These are phyloP conservation scores for Davidsoniella virescens DNA, from an alignment of 2,329 filamentous ascomycete species.

Conservation along the genomic window DNA sequence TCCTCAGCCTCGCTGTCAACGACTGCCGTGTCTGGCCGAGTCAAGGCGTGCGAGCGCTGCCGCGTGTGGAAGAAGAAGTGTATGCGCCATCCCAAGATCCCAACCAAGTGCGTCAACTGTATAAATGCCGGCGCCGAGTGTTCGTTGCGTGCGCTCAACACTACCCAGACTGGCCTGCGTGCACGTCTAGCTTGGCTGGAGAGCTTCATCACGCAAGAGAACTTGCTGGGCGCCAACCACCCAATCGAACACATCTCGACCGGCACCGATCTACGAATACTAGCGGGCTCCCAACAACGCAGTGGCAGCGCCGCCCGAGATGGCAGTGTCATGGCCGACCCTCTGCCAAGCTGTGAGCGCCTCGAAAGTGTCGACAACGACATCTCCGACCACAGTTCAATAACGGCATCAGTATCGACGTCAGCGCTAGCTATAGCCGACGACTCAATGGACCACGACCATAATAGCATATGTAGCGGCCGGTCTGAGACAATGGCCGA, in stretches of 20 bases:
- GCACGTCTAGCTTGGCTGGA: conserved; percentile 5
- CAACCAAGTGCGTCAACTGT: conserved; percentile 7
- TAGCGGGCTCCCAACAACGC: not conserved
- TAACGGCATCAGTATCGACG: not conserved
- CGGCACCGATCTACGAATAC: not conserved
- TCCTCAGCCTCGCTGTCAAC: no score
- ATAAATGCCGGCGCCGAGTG: conserved; percentile 10
- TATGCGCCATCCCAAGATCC: conserved; percentile 6
- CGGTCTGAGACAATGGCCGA: not conserved
- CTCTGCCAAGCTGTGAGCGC: not conserved
- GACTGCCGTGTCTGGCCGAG: not conserved
- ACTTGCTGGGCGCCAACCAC: not conserved
- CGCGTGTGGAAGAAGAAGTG: conserved; percentile 9
- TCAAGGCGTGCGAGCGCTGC: conserved; percentile 9
- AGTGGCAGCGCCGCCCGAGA: not conserved
- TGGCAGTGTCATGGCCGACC: not conserved
- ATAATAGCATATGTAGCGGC: no score
- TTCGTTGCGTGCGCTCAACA: conserved; percentile 6
- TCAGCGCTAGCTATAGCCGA: not conserved
- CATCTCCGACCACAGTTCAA: not conserved
- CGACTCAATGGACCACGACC: no score
- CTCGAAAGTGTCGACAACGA: not conserved
- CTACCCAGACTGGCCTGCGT: conserved; percentile 2
- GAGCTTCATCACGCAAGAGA: conserved; percentile 4
- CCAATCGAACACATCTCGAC: conserved; percentile 8